Evolutionary conservation across 176 grass and related monocot species (phyloP).

Genomic region (Poa pratensis): DNA sequence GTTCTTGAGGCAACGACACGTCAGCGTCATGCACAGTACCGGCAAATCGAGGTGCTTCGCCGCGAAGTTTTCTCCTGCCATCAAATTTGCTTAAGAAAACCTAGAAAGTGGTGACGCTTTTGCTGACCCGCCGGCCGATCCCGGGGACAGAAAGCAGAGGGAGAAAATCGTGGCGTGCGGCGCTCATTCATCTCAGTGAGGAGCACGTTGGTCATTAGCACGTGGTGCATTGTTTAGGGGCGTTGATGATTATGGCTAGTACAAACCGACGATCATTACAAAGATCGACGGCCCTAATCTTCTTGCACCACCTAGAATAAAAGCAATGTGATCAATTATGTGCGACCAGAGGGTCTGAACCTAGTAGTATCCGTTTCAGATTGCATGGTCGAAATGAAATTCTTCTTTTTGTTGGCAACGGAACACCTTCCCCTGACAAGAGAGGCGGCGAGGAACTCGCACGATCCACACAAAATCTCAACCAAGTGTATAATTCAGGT

Average conservation of each 20-base stretch:
- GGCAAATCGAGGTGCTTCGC: background rate
- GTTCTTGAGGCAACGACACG: background rate
- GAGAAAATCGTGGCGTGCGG: slow-evolving; percentile 27
- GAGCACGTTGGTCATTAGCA: background rate
- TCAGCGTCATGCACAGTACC: background rate
- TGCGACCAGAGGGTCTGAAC: background rate
- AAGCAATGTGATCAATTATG: background rate
- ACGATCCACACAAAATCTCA: too few relatives aligned
- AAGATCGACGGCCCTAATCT: background rate
- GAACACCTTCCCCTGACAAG: too few relatives aligned
- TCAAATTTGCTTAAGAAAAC: background rate
- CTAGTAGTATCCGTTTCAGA: background rate
- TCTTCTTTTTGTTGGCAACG: too few relatives aligned
- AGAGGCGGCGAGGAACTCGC: too few relatives aligned
- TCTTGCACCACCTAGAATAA: background rate
- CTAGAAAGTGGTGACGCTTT: background rate
- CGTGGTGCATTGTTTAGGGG: background rate
- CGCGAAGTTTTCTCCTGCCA: background rate
- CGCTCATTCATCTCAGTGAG: background rate
- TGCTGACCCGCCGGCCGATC: background rate
- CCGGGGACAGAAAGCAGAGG: background rate
- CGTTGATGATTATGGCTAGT: background rate
- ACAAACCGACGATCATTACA: background rate
- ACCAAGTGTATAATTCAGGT: too few relatives aligned
- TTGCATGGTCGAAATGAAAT: background rate